Conservation (phyloP, 1,284 basidiomycete genomes). For the Heliocybe sulcata region DNA sequence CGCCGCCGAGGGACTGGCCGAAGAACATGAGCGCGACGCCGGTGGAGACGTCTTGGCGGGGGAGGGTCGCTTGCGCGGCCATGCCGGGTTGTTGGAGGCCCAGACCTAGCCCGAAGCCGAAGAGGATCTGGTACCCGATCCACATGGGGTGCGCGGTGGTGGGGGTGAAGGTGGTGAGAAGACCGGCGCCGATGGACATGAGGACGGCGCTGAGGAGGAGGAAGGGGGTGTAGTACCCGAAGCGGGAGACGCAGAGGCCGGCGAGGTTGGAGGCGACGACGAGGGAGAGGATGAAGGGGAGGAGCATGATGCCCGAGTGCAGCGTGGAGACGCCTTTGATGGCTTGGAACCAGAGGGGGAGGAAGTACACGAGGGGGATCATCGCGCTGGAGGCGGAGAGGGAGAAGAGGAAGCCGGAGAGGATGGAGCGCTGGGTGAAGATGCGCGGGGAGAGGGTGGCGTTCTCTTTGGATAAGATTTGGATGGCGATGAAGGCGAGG, state of each 20-base stretch:
- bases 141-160: not conserved
- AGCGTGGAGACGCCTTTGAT: not conserved
- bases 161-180: not conserved
- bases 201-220: not conserved
- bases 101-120: not conserved
- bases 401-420: not conserved
- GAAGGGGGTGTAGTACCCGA: not conserved
- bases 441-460: conserved; percentile 21
- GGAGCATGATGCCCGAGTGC: not conserved
- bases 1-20: not conserved
- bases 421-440: conserved; percentile 16
- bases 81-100: not conserved
- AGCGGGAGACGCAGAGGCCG: not conserved
- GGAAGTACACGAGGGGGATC: not conserved
- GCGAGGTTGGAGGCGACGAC: not conserved
- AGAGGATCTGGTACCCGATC: not conserved
- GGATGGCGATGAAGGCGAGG: conserved; percentile 25
- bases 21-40: not conserved
- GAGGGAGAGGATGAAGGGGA: conserved; percentile 1
- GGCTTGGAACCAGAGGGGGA: not conserved
- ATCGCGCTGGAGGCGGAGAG: not conserved
- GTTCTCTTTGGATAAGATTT: conserved; percentile 25
- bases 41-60: not conserved
- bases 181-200: not conserved
- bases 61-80: not conserved